phyloP scores from a whole-genome alignment of 352 stramenopile species.

The Globisporangium takayamanum region DNA sequence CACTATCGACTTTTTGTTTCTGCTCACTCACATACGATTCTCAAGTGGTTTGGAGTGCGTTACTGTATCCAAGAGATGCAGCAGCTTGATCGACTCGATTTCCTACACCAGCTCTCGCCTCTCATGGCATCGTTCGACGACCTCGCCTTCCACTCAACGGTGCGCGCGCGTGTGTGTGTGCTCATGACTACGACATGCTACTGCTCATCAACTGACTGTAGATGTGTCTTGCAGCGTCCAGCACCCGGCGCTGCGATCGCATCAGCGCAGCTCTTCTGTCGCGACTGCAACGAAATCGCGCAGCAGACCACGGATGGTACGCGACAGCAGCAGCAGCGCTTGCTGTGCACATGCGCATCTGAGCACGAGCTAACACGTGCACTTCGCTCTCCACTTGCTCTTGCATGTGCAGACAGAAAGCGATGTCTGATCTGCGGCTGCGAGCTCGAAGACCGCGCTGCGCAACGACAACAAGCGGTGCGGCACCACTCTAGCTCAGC shows the following conservation, averaged over 20 bases:
- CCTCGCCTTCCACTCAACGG: conserved; percentile 42
- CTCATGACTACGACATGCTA: neutral
- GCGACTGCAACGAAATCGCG: conserved; percentile 55
- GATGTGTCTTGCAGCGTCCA: neutral
- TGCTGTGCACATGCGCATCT: neutral
- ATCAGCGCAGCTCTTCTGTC: conserved; percentile 36
- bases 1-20: no score
- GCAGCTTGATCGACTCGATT: no score
- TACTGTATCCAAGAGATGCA: no score
- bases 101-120: no score
- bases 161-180: conserved; percentile 3
- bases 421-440: conserved; percentile 60
- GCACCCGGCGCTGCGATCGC: neutral
- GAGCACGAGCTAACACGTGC: neutral
- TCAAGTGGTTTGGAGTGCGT: no score
- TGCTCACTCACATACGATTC: no score
- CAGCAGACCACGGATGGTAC: conserved; percentile 43
- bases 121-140: conserved; percentile 49
- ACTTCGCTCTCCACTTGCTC: neutral
- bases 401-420: conserved; percentile 35
- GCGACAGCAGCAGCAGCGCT: neutral
- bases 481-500: conserved; percentile 2
- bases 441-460: conserved; percentile 29
- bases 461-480: conserved; percentile 2
- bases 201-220: neutral